Base-by-base conservation (phyloP, 345 rosid species). In the Alliaria petiolata region DNA sequence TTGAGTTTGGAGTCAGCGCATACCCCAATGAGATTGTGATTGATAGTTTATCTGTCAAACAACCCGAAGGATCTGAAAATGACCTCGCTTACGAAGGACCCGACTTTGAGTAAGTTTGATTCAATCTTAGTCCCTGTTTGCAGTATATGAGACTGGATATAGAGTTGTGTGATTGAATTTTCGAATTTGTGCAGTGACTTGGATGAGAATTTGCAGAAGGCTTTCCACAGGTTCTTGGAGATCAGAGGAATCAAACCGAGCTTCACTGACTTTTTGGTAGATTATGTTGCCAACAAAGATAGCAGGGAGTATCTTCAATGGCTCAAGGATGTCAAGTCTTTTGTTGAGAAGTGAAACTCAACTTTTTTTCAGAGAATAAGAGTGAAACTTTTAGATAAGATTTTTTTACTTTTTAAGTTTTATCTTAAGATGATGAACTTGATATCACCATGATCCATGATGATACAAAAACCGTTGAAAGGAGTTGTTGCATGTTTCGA, bases 151-250 rank as follows among this genome's bases (percentile, higher is more conserved):
- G n/a, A n/a, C 25, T 47, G 14, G 31, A 44, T 45, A 2, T 72
- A 62, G 3, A 46, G 11, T 43, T 59, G 8, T 70, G 57, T 55
- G 43, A 55, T 42, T 76, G 67, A 14, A 30, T 56, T 54, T 49
- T 39, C 26, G 57, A 20, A 14, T 57, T 28, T 61, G 63, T 53
- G 20, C 81, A 89, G 95, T 3, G 92, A 84, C 64, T 76, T 86
- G 84, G 95, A 86, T 65, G 88, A 86, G 78, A 82, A 86, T 70
- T 65, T 89, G 78, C 86, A 84, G 81, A 81, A 84, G 72, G 88
- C 88, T 62, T 84, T 89, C 66, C 66, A 74, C 30, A 87, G 81
- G 77, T 87, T 79, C 70, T 79, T 89, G 0, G 92, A 83, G 83
- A 74, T 83, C 39, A 83, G 95, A 72, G 95, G 95, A 52, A 85